A percentile compares a stretch with the other conserved stretches of the same genome.
Evolutionary conservation across 176 grass and related monocot species (phyloP).

Genomic region (Tuctoria greenei): DNA sequence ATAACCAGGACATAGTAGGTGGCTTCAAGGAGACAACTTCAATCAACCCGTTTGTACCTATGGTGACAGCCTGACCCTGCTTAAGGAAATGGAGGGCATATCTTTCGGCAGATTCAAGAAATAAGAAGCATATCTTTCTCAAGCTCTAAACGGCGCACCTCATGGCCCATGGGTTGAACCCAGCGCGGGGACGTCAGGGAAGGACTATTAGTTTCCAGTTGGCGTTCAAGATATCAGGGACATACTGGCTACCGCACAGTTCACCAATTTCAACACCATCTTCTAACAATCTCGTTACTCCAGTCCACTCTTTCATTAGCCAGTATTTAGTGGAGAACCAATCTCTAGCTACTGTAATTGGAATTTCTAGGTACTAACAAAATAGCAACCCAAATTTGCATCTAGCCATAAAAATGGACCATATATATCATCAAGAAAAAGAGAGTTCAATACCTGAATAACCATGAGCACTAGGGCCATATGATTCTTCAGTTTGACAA

Average conservation of each 20-base stretch:
- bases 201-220: background rate
- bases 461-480: slow-evolving; percentile 60
- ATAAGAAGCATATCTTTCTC: background rate
- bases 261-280: background rate
- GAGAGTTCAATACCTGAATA: slow-evolving; percentile 53
- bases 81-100: background rate
- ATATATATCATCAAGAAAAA: slow-evolving; percentile 6
- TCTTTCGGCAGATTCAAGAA: background rate
- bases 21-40: background rate
- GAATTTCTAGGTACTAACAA: background rate
- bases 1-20: background rate
- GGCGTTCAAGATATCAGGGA: background rate
- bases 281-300: slow-evolving; percentile 4
- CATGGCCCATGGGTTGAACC: background rate
- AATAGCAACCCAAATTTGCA: background rate
- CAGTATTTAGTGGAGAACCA: slow-evolving; percentile 1
- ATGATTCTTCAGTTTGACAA: slow-evolving; percentile 77
- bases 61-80: background rate
- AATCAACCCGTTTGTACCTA: background rate
- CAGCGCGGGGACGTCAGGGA: background rate
- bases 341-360: slow-evolving; percentile 2
- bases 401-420: slow-evolving; percentile 7
- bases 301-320: slow-evolving; percentile 1
- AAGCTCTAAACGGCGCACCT: background rate
- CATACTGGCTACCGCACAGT: background rate